phyloP scores from a whole-genome alignment of 164 flowering plant species.

The Protea cynaroides region DNA sequence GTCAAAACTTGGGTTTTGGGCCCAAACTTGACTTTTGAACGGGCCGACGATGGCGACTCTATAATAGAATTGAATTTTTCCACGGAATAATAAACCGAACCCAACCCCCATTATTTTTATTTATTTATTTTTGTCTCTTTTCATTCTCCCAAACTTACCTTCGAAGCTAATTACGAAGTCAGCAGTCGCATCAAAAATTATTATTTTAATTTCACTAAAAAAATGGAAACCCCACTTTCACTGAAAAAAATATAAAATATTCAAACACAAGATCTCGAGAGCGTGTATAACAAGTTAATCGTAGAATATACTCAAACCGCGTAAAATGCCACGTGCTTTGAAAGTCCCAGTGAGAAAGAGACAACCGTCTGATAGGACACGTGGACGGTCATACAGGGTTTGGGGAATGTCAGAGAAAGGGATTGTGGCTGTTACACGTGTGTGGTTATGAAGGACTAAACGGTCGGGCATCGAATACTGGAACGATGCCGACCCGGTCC shows the following conservation, averaged over 20 bases:
- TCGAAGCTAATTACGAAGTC: background rate
- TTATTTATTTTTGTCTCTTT: background rate
- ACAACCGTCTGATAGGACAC: conserved; percentile 5
- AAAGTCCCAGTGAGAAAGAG: background rate
- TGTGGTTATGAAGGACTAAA: conserved; percentile 1
- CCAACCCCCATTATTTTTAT: background rate
- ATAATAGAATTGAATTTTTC: too few relatives aligned
- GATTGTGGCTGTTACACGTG: conserved; percentile 1
- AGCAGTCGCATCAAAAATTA: too few relatives aligned
- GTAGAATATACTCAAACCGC: conserved; percentile 22
- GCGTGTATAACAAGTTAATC: conserved; percentile 19
- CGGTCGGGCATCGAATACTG: conserved; percentile 8
- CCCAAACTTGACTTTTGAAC: too few relatives aligned
- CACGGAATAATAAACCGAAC: too few relatives aligned
- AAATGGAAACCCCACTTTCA: too few relatives aligned
- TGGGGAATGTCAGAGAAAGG: background rate
- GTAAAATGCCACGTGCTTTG: conserved; percentile 12
- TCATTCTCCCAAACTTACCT: conserved; percentile 1
- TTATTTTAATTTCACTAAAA: too few relatives aligned
- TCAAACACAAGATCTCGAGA: conserved; percentile 11
- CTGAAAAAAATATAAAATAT: too few relatives aligned
- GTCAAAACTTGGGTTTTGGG: too few relatives aligned
- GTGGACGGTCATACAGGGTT: background rate
- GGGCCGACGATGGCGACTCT: too few relatives aligned
- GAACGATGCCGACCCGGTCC: conserved; percentile 5